Conservation (phyloP, 768 basidiomycete species). For the Suillus placidus region DNA sequence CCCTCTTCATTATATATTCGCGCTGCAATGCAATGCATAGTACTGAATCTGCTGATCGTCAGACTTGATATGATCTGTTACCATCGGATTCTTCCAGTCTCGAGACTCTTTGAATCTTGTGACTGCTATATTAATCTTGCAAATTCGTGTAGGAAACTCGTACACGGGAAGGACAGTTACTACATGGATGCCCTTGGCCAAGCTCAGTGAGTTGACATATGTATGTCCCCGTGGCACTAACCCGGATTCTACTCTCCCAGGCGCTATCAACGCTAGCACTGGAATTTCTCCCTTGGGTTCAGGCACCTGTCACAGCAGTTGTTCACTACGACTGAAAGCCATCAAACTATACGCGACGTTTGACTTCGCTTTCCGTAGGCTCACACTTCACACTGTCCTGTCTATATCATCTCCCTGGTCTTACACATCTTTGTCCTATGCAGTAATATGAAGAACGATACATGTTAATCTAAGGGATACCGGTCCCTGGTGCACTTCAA, state of each 20-base stretch:
- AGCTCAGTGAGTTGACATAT: neutral
- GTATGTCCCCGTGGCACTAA: neutral
- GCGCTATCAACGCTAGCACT: neutral
- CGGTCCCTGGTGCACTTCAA: neutral
- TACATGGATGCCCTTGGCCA: neutral
- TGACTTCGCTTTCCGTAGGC: neutral
- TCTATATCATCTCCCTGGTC: neutral
- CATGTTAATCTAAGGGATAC: neutral
- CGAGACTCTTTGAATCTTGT: neutral
- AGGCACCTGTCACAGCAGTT: neutral
- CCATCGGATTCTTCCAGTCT: neutral
- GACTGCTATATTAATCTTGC: neutral
- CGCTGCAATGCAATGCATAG: conserved; percentile 33
- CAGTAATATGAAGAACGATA: neutral
- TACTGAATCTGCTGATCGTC: conserved; percentile 14
- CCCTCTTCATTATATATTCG: conserved; percentile 41
- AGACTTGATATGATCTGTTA: neutral
- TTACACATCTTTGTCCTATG: neutral
- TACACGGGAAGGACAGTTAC: neutral
- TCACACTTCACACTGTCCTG: neutral
- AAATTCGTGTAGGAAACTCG: neutral
- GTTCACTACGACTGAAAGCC: neutral
- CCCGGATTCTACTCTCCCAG: neutral
- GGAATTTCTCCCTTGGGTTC: neutral
- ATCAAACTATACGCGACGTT: neutral